Evolutionary conservation across 2,329 filamentous ascomycete species (phyloP).

Genomic region (Phaeophleospora eucalypticola): DNA sequence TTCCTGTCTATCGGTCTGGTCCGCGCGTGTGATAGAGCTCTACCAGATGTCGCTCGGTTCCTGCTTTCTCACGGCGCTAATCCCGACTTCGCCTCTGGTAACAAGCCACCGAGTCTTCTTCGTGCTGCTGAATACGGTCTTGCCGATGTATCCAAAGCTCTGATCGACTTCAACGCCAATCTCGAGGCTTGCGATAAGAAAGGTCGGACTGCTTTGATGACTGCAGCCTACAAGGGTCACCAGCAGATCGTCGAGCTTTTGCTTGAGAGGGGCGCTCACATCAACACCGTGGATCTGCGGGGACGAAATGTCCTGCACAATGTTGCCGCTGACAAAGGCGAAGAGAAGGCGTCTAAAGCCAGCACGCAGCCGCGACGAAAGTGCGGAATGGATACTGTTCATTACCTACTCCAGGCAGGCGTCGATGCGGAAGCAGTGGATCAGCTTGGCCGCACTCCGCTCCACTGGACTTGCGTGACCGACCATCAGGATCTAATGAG

Average conservation of each 20-base stretch:
- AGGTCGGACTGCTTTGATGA: slow-evolving; percentile 42
- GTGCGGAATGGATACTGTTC: slow-evolving; percentile 20
- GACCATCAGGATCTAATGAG: slow-evolving; percentile 22
- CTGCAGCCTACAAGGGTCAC: slow-evolving; percentile 42
- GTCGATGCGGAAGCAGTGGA: slow-evolving; percentile 23
- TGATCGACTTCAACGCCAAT: slow-evolving; percentile 19
- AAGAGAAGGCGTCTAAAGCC: slow-evolving; percentile 9
- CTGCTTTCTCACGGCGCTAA: slow-evolving; percentile 39
- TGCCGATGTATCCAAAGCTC: slow-evolving; percentile 11
- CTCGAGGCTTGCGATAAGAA: slow-evolving; percentile 40
- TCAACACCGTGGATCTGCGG: slow-evolving; percentile 21
- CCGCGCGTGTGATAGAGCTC: slow-evolving; percentile 39
- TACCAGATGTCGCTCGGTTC: slow-evolving; percentile 24
- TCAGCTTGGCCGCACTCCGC: slow-evolving; percentile 20
- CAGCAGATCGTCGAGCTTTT: slow-evolving; percentile 37
- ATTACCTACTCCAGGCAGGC: slow-evolving; percentile 21
- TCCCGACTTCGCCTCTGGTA: slow-evolving; percentile 29
- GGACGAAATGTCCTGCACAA: slow-evolving; percentile 37
- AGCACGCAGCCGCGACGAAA: slow-evolving; percentile 12
- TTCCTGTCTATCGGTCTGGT: slow-evolving; percentile 40
- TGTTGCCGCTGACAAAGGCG: slow-evolving; percentile 39
- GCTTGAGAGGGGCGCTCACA: slow-evolving; percentile 27
- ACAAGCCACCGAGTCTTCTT: slow-evolving; percentile 19
- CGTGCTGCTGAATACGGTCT: slow-evolving; percentile 22
- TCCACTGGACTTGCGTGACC: slow-evolving; percentile 26